These are phyloP conservation scores for Niebla homalea DNA, from an alignment of 495 filamentous ascomycete genomes.

Conservation along the genomic window DNA sequence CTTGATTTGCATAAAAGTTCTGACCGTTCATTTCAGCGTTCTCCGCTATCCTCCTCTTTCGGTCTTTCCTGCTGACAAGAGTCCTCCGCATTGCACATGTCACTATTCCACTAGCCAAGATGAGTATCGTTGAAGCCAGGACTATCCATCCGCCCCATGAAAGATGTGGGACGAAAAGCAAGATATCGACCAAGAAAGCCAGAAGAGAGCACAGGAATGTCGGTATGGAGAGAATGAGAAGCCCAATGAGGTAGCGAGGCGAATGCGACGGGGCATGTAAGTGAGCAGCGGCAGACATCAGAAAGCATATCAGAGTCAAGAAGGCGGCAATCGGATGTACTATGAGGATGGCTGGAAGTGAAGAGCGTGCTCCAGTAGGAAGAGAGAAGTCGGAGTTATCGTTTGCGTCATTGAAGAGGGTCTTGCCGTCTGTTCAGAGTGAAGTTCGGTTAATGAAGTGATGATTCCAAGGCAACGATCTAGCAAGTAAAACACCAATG, in stretches of 20 bases:
- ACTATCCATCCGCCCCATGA: constrained; percentile 94
- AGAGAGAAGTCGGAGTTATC: constrained; percentile 55
- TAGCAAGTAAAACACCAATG: no score
- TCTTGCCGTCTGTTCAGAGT: constrained; percentile 1
- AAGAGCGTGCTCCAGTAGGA: constrained; percentile 56
- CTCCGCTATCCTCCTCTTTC: constrained; percentile 80
- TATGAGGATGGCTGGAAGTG: constrained; percentile 81
- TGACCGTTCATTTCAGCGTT: constrained; percentile 93
- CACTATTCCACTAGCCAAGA: constrained; percentile 69
- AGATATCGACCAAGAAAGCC: constrained; percentile 87
- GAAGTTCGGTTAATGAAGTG: neutral
- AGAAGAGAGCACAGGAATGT: constrained; percentile 75
- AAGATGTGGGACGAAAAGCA: constrained; percentile 89
- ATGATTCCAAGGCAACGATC: no score
- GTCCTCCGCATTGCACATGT: constrained; percentile 97
- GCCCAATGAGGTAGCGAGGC: constrained; percentile 65
- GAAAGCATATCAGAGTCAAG: constrained; percentile 70
- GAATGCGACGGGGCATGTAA: constrained; percentile 89
- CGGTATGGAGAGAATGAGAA: constrained; percentile 76
- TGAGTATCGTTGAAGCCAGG: constrained; percentile 76
- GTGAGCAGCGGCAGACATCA: constrained; percentile 68
- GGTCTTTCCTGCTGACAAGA: constrained; percentile 78
- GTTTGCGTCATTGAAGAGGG: constrained; percentile 28
- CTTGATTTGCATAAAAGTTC: constrained; percentile 71
- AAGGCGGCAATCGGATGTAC: constrained; percentile 86